Base-by-base conservation (phyloP, 768 basidiomycete species). In the Pleurotus platypus region DNA sequence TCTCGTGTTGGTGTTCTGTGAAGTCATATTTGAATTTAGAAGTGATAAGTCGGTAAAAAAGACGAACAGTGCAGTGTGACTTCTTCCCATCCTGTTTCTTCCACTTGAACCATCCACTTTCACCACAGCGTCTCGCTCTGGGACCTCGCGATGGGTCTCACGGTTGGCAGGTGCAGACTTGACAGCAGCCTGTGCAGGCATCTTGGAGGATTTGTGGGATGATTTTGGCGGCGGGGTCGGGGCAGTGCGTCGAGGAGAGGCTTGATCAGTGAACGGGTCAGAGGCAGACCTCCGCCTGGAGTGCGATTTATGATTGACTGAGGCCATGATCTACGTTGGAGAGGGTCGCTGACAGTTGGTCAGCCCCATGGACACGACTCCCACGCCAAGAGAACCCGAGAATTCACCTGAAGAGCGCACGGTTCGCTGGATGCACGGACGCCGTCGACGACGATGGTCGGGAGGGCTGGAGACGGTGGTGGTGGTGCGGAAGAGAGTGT, bases 111-210 rank as follows among this genome's bases (percentile, higher is more conserved):
- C 69, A 45, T 63, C 61, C 43, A 62, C 65, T 18, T 73, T 67
- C 49, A 87, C 71, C 20, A 89, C 86, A 49, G 88, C 86, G 59
- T 91, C 86, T 61, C 83, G 78, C 35, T 89, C 84, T 56, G 77
- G 66, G 70, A 86, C 80, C 62, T 81, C 78, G 60, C 77, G 68
- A 58, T 72, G 69, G 40, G 74, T 64, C 59, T 67, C 62, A 11
- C 57, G 43, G 66, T 60, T 62, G 61, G 64, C 61, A 46, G 69
- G 66, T 49, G 63, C 58, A 54, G 62, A 49, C 61, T 70, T 65
- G 56, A 67, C 47, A 51, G 69, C 50, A 51, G 75, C 67, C 20
- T 68, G 55, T 22, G 70, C 50, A 49, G 74, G 67, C 66, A 75
- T 71, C 65, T 68, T 71, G 45, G 68, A 39, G n/a, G 65, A 58